Conservation (phyloP, 1,284 basidiomycete species). For the Marasmius fiardii region DNA sequence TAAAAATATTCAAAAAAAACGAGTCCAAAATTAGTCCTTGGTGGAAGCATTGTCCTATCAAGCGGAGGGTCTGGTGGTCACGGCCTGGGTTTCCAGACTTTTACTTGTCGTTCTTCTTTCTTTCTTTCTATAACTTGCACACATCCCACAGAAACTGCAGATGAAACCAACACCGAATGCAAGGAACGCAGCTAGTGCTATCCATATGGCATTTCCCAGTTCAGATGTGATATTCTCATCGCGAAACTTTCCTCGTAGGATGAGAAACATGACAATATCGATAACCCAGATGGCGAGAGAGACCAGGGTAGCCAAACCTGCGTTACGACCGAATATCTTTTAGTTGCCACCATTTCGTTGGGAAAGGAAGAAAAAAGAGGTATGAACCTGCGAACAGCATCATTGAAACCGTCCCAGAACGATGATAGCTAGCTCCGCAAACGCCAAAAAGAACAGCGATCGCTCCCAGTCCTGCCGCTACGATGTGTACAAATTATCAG, state of each 20-base stretch:
- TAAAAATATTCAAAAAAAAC: too few relatives aligned
- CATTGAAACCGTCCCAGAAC: constrained; percentile 74
- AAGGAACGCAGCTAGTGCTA: not conserved
- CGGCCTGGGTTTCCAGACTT: too few relatives aligned
- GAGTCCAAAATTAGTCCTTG: too few relatives aligned
- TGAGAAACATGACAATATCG: constrained; percentile 77
- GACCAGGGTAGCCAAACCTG: constrained; percentile 54
- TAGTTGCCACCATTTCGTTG: not conserved
- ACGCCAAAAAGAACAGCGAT: constrained; percentile 71
- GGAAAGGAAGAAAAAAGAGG: not conserved
- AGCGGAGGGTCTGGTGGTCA: too few relatives aligned
- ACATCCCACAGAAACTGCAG: not conserved
- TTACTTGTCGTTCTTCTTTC: too few relatives aligned
- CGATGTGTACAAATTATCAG: not conserved
- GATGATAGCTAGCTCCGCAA: constrained; percentile 59
- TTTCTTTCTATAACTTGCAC: not conserved
- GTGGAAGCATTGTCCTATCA: too few relatives aligned
- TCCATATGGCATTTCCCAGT: constrained; percentile 25
- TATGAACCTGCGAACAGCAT: constrained; percentile 44
- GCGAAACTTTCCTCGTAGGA: constrained; percentile 57
- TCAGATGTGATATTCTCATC: constrained; percentile 48
- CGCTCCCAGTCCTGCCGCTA: constrained; percentile 66
- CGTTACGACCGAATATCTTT: too few relatives aligned
- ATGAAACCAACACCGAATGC: not conserved
- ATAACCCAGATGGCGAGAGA: constrained; percentile 70